phyloP scores from a whole-genome alignment of 1,139 yeast genomes.

The Waltiozyma solani region DNA sequence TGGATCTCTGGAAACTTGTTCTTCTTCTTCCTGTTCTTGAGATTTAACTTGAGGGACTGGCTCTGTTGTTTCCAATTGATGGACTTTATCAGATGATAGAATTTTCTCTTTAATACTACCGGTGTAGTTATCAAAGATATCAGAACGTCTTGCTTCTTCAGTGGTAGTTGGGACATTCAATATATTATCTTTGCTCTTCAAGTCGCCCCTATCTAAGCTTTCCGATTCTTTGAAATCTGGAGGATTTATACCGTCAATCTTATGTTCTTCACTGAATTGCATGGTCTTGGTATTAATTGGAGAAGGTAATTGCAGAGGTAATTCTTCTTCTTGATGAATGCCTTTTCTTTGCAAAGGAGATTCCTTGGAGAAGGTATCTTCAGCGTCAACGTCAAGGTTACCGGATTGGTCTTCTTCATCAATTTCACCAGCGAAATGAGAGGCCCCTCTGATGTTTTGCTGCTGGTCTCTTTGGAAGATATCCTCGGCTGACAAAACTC shows the following conservation, averaged over 20 bases:
- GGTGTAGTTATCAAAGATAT: too few relatives aligned
- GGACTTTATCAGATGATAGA: not conserved
- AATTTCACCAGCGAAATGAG: not conserved
- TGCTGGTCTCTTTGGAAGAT: conserved; percentile 10
- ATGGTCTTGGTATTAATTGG: conserved; percentile 9
- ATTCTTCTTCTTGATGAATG: conserved; percentile 12
- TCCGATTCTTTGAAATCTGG: too few relatives aligned
- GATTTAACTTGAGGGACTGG: too few relatives aligned
- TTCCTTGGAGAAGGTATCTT: not conserved
- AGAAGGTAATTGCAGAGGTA: conserved; percentile 17
- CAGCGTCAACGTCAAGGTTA: not conserved
- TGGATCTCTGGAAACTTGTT: not conserved
- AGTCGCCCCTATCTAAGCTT: too few relatives aligned
- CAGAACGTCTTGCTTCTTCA: not conserved
- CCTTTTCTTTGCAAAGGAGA: not conserved
- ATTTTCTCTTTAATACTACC: too few relatives aligned
- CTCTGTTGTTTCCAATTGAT: not conserved
- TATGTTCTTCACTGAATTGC: not conserved
- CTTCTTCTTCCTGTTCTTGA: not conserved
- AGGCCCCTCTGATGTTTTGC: not conserved
- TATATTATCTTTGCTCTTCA: too few relatives aligned
- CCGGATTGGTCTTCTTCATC: not conserved
- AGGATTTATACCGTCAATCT: too few relatives aligned
- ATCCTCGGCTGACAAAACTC: conserved; percentile 15
- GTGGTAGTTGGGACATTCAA: too few relatives aligned